phyloP scores from a whole-genome alignment of 768 basidiomycete genomes.

The Antrodiella citrinella region DNA sequence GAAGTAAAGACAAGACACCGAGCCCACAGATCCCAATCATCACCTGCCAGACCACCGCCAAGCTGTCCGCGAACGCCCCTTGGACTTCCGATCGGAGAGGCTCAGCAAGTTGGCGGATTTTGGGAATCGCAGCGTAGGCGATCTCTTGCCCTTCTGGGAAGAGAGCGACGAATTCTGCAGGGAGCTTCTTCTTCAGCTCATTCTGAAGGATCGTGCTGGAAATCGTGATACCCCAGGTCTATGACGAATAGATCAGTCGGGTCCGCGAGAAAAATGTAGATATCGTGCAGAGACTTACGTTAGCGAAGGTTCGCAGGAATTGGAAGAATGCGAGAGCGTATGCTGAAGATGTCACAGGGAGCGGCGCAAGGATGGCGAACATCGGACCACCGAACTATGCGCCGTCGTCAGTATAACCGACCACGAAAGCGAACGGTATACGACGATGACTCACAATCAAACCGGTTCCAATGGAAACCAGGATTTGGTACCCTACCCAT shows the following conservation, averaged over 20 bases:
- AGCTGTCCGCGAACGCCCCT: constrained; percentile 3
- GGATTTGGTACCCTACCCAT: constrained; percentile 24
- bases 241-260: not conserved
- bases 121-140: constrained; percentile 5
- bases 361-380: constrained; percentile 20
- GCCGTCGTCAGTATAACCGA: not conserved
- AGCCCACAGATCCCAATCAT: constrained; percentile 1
- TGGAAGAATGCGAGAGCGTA: constrained; percentile 26
- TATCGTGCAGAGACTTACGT: not conserved
- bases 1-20: not conserved
- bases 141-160: constrained; percentile 4
- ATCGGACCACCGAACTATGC: constrained; percentile 5
- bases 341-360: constrained; percentile 23
- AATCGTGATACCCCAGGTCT: constrained; percentile 47
- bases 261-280: not conserved
- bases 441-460: constrained; percentile 8
- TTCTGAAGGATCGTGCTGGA: constrained; percentile 46
- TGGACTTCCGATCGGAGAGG: constrained; percentile 2
- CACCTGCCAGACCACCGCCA: constrained; percentile 1
- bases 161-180: constrained; percentile 12
- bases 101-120: not conserved
- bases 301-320: constrained; percentile 18
- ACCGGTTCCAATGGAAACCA: constrained; percentile 13
- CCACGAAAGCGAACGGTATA: not conserved
- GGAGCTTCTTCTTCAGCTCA: constrained; percentile 33